Percentiles rank a stretch among this genome's conserved stretches.
Evolutionary conservation across 129 eudicot species (phyloP).

Genomic region (Tagetes erecta): DNA sequence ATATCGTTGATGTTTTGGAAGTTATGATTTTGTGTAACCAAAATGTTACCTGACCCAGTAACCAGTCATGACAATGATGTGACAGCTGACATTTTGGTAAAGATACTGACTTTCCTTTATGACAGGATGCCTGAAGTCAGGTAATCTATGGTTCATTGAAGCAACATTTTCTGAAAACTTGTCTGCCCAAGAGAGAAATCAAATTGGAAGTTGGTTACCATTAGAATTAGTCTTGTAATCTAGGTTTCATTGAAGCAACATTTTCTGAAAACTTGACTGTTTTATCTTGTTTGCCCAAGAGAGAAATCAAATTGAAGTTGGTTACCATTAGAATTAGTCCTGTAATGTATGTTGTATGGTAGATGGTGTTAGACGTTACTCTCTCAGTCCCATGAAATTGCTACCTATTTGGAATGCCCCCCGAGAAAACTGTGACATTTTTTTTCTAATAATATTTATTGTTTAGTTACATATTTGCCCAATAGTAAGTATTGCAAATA

Average conservation of each 20-base stretch:
- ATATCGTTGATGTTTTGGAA: neutral
- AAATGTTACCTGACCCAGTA: neutral
- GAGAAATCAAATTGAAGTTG: neutral
- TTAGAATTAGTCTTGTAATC: neutral
- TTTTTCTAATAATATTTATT: neutral
- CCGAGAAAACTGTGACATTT: neutral
- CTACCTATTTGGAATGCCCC: slow-evolving; percentile 1
- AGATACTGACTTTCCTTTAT: neutral
- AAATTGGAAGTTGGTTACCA: neutral
- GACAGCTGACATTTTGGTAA: neutral
- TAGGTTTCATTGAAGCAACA: neutral
- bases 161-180: neutral
- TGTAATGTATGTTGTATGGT: neutral
- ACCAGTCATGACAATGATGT: neutral
- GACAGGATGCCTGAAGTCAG: neutral
- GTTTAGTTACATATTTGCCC: neutral
- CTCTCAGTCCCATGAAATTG: slow-evolving; percentile 6
- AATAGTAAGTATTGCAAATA: neutral
- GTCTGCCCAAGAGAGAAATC: neutral
- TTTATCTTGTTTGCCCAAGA: neutral
- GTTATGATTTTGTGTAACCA: neutral
- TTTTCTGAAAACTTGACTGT: neutral
- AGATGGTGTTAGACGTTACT: slow-evolving; percentile 16
- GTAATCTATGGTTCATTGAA: neutral
- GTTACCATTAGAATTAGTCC: neutral